Evolutionary conservation across 208 protist genomes (phyloP).

Genomic region (Trypanosoma mega): DNA sequence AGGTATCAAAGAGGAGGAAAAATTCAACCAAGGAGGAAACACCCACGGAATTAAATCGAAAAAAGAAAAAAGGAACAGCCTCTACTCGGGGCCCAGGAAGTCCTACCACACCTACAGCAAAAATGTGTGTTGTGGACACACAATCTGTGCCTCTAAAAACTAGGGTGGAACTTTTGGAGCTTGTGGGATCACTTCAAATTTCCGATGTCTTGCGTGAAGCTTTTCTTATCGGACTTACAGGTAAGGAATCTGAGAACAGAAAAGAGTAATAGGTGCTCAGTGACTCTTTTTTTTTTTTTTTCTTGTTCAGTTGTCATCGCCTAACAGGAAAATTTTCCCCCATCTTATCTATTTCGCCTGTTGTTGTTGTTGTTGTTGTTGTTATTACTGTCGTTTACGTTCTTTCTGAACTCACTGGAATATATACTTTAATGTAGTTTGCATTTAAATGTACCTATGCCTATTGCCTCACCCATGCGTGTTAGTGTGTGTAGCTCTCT

Average conservation of each 20-base stretch:
- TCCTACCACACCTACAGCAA: constrained; percentile 3
- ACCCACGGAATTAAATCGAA: not conserved
- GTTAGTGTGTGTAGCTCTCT: no score
- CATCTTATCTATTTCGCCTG: not conserved
- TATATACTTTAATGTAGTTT: no score
- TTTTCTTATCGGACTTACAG: constrained; percentile 44
- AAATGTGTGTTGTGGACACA: constrained; percentile 13
- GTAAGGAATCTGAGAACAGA: not conserved
- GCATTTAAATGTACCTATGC: no score
- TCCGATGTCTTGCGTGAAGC: constrained; percentile 30
- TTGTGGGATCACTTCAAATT: constrained; percentile 32
- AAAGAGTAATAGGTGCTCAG: not conserved
- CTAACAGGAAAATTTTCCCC: not conserved
- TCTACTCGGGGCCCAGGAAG: not conserved
- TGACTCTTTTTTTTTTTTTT: not conserved
- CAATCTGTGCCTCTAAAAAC: constrained; percentile 29
- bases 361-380: not conserved
- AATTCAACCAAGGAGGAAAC: not conserved
- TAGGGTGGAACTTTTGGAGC: constrained; percentile 32
- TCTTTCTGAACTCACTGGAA: no score
- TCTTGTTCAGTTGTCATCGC: not conserved
- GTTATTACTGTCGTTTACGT: not conserved
- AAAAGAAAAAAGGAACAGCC: constrained; percentile 2
- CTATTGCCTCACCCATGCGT: no score
- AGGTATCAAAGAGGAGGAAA: constrained; percentile 1